These are phyloP conservation scores for Themeda triandra DNA, from an alignment of 176 grass and related monocot species.

Conservation along the genomic window DNA sequence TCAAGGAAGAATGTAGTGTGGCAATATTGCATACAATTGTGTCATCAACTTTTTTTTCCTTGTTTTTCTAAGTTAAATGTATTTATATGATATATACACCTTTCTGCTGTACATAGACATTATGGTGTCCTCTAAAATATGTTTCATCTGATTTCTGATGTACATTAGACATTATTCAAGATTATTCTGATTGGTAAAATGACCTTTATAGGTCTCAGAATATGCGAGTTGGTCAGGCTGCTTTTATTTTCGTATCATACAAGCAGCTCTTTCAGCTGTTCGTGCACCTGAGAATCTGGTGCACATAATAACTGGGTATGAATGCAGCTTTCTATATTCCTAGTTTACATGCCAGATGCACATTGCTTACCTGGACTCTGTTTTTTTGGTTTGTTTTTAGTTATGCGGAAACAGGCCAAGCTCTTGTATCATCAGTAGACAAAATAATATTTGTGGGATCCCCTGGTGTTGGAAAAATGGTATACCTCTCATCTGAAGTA, in stretches of 20 bases:
- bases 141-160: conserved; percentile 4
- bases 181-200: conserved; percentile 23
- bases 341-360: conserved; percentile 1
- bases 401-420: conserved; percentile 95
- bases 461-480: conserved; percentile 94
- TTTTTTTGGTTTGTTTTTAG: conserved; percentile 39
- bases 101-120: not conserved
- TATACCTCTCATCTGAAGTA: conserved; percentile 37
- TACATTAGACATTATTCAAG: not conserved
- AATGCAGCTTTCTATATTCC: conserved; percentile 10
- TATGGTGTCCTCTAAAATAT: not conserved
- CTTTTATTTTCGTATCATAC: conserved; percentile 97
- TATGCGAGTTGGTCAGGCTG: conserved; percentile 97
- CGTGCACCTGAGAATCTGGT: conserved; percentile 95
- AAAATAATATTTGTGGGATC: conserved; percentile 99
- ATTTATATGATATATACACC: not conserved
- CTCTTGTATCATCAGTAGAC: conserved; percentile 93
- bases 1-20: not conserved
- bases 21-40: not conserved
- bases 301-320: conserved; percentile 93
- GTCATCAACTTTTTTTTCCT: not conserved
- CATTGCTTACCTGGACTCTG: not conserved
- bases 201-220: conserved; percentile 68
- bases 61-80: not conserved
- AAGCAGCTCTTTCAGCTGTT: conserved; percentile 92